Evolutionary conservation across 768 basidiomycete genomes (phyloP), one percentile per base, ranked within the genome.

Genomic region (Hygrophorus russula): DNA sequence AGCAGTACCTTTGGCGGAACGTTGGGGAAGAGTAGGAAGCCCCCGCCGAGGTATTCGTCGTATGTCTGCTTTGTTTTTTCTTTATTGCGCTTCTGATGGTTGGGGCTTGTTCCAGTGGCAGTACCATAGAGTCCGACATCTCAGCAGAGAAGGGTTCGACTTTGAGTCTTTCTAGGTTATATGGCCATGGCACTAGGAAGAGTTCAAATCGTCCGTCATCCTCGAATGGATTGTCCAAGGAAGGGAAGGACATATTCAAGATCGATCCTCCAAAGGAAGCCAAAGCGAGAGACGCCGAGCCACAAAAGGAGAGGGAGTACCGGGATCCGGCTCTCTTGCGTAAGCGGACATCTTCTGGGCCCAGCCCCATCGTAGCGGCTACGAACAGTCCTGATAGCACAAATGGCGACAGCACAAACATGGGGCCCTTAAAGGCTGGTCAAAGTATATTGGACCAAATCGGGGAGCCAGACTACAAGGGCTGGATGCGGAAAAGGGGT

Each of bases 401-500:
- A 24, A 24, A 24, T 24, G 32, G 39, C 7, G 36, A 46, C 28
- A 51, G 39, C 6, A 51, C 50, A 18, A 53, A 46, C 27, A 49
- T 50, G 3, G 67, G 62, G 15, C 58, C 66, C 2, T 57, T 79
- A 48, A 73, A 71, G 53, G 69, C 68, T 27, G 86, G 85, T 0
- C 68, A 70, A 58, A 89, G 78, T 46, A 84, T 96, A 39, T 59
- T 96, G 43, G 80, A 89, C 44, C 88, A 94, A 62, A 91, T 99
- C 48, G 96, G 94, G 3, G 74, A 74, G 18, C 78, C 90, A 12
- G 96, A 99, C 63, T 80, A 87, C 58, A 69, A 72, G 27, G 96
- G 96, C 5, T 97, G 89, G 82, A 82, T 99, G 83, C 75, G 86
- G 56, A 99, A 98, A 74, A 89, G 81, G 66, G 88, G 88, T 1